Conservation (phyloP, 495 filamentous ascomycete species). For the Penicillium taxi region DNA sequence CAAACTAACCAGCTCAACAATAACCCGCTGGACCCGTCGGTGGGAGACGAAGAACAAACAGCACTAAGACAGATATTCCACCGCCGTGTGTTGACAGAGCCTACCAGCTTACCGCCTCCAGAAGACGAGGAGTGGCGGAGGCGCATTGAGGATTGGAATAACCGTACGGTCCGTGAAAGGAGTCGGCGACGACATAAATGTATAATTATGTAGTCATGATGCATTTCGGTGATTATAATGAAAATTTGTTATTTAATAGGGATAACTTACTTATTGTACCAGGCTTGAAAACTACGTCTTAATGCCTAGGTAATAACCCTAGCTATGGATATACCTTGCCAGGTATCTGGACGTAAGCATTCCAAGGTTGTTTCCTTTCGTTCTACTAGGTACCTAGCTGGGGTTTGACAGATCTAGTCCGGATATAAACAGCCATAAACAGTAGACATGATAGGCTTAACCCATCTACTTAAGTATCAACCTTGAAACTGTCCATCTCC, state of each 20-base stretch:
- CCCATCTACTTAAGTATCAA: too few relatives aligned
- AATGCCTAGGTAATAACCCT: too few relatives aligned
- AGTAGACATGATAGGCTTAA: too few relatives aligned
- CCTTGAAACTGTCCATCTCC: too few relatives aligned
- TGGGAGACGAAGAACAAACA: conserved; percentile 18
- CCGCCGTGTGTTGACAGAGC: conserved; percentile 34
- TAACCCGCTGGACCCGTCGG: conserved; percentile 11
- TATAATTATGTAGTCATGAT: conserved; percentile 29
- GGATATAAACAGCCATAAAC: too few relatives aligned
- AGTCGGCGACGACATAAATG: conserved; percentile 30
- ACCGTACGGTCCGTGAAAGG: conserved; percentile 34
- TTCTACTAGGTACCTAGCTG: too few relatives aligned
- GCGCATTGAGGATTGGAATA: conserved; percentile 40
- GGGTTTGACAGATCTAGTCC: too few relatives aligned
- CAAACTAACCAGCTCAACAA: conserved; percentile 19
- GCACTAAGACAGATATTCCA: conserved; percentile 16
- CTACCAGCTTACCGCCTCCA: conserved; percentile 24
- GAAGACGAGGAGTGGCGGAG: conserved; percentile 35
- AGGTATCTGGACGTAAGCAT: too few relatives aligned
- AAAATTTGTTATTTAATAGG: too few relatives aligned
- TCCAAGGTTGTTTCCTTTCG: too few relatives aligned
- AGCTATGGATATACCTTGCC: too few relatives aligned
- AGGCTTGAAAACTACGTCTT: neutral
- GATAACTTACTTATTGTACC: too few relatives aligned
- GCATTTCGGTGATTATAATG: conserved; percentile 2